Conservation (phyloP, 2,329 filamentous ascomycete species). For the Exserohilum rostratum region DNA sequence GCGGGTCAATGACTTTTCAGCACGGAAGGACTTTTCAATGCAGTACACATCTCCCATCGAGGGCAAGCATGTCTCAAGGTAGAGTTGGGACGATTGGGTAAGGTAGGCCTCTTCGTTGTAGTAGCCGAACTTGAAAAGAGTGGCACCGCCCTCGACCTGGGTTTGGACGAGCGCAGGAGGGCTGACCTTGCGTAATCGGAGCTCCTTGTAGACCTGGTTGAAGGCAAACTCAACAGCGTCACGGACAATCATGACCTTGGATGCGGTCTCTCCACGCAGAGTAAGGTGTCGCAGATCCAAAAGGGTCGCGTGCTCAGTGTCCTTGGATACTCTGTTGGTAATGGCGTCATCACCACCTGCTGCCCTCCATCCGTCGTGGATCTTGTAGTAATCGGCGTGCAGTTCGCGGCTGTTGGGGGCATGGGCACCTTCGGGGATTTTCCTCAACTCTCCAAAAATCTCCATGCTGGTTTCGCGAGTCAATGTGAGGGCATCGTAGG, state of each 20-base stretch:
- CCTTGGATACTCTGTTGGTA: slow-evolving; percentile 77
- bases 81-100: slow-evolving; percentile 95
- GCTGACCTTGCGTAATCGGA: slow-evolving; percentile 79
- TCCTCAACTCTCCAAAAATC: slow-evolving; percentile 81
- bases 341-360: slow-evolving; percentile 89
- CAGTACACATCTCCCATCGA: slow-evolving; percentile 95
- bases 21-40: slow-evolving; percentile 98
- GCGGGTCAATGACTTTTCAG: slow-evolving; percentile 92
- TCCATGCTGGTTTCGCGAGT: slow-evolving; percentile 87
- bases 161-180: slow-evolving; percentile 94
- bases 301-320: slow-evolving; percentile 73
- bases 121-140: slow-evolving; percentile 87
- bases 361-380: slow-evolving; percentile 70
- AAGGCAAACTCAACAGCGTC: slow-evolving; percentile 83
- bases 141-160: slow-evolving; percentile 90
- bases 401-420: slow-evolving; percentile 87
- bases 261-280: slow-evolving; percentile 81
- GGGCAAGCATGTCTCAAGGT: slow-evolving; percentile 92
- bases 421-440: slow-evolving; percentile 76
- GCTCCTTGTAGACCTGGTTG: slow-evolving; percentile 76
- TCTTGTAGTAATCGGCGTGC: slow-evolving; percentile 85
- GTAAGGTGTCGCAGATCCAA: slow-evolving; percentile 84
- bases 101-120: slow-evolving; percentile 91
- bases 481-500: slow-evolving; percentile 87
- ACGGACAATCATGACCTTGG: slow-evolving; percentile 86